A percentile compares a stretch with the other conserved stretches of the same genome.
Evolutionary conservation across 2,329 filamentous ascomycete species (phyloP).

Genomic region (Anthostomella pinea): DNA sequence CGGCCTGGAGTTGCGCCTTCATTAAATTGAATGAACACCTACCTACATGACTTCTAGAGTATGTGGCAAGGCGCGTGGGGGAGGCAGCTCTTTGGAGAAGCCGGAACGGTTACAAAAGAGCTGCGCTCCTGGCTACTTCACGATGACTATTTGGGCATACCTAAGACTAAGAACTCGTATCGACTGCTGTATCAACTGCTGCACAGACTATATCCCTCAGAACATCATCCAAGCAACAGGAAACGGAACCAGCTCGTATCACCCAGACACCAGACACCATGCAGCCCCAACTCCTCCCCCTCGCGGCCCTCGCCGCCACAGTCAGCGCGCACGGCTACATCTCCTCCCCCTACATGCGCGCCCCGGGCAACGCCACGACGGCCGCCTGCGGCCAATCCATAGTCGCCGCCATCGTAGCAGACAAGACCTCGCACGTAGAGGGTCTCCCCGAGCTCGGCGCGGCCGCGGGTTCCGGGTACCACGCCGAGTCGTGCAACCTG

Average conservation of each 20-base stretch:
- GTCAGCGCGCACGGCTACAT: conserved; percentile 28
- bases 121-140: too few relatives aligned
- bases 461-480: conserved; percentile 22
- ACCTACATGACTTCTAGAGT: not conserved
- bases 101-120: too few relatives aligned
- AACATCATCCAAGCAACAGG: conserved; percentile 1
- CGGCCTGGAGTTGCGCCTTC: not conserved
- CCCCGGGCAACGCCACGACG: conserved; percentile 21
- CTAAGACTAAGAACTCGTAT: too few relatives aligned
- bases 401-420: conserved; percentile 22
- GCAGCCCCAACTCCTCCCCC: conserved; percentile 16
- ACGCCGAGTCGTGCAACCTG: conserved; percentile 31
- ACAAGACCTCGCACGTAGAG: conserved; percentile 32
- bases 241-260: not conserved
- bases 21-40: not conserved
- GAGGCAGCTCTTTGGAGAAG: not conserved
- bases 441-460: conserved; percentile 31
- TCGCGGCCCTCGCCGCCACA: conserved; percentile 22
- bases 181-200: too few relatives aligned
- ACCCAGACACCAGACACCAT: too few relatives aligned
- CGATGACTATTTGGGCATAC: too few relatives aligned
- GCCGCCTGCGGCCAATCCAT: conserved; percentile 26
- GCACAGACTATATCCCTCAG: not conserved
- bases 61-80: not conserved
- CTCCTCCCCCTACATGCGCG: conserved; percentile 21